Conservation (phyloP, 2,329 filamentous ascomycete genomes). For the Magnaporthiopsis incrustans region DNA sequence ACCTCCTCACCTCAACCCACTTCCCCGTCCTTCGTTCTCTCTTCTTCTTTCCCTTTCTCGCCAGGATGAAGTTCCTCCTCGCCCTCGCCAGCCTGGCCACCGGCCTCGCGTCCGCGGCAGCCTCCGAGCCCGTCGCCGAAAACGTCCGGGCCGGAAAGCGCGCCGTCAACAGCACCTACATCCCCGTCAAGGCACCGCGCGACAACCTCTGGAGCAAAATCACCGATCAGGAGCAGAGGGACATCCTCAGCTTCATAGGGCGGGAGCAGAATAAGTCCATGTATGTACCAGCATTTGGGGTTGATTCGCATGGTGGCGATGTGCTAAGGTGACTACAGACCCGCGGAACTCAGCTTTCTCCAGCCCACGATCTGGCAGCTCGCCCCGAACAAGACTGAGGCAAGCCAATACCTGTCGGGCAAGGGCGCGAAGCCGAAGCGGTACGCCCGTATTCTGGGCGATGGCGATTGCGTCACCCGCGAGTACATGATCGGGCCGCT, state of each 20-base stretch:
- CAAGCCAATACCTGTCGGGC: neutral
- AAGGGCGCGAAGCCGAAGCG: conserved; percentile 1
- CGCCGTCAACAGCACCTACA: conserved; percentile 1
- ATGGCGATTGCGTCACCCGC: neutral
- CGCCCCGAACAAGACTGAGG: conserved; percentile 4
- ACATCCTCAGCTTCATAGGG: neutral
- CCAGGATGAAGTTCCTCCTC: neutral
- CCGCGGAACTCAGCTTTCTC: conserved; percentile 2
- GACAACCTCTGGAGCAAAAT: conserved; percentile 3
- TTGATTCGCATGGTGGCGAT: too few species aligned
- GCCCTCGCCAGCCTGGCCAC: neutral
- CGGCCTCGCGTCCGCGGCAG: conserved; percentile 1
- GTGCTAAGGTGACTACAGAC: neutral
- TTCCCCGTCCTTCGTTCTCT: neutral
- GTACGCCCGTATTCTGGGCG: neutral
- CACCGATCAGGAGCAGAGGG: neutral
- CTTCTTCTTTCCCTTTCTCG: neutral
- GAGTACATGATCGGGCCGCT: conserved; percentile 43
- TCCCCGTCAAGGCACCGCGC: conserved; percentile 3
- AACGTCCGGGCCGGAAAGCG: neutral
- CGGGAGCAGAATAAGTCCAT: neutral
- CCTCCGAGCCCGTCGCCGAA: neutral
- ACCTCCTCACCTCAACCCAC: neutral
- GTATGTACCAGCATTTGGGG: neutral
- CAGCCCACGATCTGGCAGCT: neutral